These are phyloP conservation scores for Kwoniella heveanensis DNA, from an alignment of 768 basidiomycete species.

Conservation along the genomic window DNA sequence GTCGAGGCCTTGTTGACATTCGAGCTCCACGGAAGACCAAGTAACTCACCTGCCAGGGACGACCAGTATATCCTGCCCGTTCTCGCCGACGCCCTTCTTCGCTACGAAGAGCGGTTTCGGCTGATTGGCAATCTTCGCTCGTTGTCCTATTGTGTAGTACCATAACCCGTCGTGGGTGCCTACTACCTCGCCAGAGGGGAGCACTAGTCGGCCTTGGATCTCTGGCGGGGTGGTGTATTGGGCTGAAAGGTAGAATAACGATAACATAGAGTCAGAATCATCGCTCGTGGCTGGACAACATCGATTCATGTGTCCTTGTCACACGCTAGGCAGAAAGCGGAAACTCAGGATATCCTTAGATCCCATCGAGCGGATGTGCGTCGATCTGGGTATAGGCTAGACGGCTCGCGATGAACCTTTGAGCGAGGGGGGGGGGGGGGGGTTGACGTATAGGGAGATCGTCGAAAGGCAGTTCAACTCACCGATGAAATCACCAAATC, in stretches of 20 bases:
- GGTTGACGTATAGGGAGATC: no score
- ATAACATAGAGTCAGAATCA: no score
- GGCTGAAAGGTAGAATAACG: no score
- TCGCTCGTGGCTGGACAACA: no score
- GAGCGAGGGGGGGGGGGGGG: no score
- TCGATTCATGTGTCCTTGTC: no score
- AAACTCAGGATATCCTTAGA: no score
- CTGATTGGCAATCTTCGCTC: conserved; percentile 68
- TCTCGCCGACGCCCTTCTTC: conserved; percentile 65
- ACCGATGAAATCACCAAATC: conserved; percentile 76
- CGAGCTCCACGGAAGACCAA: background rate
- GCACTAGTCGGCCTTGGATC: conserved; percentile 68
- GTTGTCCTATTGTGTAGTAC: conserved; percentile 83
- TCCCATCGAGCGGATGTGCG: no score
- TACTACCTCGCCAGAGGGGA: conserved; percentile 63
- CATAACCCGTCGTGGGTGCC: conserved; percentile 75
- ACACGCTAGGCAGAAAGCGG: no score
- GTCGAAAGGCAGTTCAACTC: conserved; percentile 33
- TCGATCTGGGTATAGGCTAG: no score
- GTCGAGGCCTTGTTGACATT: no score
- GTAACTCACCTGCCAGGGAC: conserved; percentile 69
- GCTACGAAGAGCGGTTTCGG: conserved; percentile 70
- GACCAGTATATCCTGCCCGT: conserved; percentile 66
- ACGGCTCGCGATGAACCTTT: no score
- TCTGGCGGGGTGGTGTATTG: conserved; percentile 69